phyloP scores from a whole-genome alignment of 2,329 filamentous ascomycete genomes.

The Colletotrichum sp. region DNA sequence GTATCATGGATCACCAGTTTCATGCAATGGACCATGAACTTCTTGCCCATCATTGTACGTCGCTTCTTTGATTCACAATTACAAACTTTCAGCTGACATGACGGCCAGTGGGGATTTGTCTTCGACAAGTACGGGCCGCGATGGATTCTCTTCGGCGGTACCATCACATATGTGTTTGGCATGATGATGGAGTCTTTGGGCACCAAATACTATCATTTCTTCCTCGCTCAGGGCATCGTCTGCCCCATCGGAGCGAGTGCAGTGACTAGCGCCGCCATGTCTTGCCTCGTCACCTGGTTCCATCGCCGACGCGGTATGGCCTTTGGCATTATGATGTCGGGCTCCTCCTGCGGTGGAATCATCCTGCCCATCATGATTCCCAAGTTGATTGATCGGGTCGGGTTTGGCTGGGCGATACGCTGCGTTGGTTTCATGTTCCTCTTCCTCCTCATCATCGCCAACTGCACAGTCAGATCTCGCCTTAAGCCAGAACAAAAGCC shows the following conservation, averaged over 20 bases:
- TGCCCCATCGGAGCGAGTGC: slow-evolving; percentile 45
- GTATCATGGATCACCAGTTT: slow-evolving; percentile 63
- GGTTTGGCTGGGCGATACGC: slow-evolving; percentile 54
- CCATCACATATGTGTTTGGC: slow-evolving; percentile 63
- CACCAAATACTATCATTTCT: slow-evolving; percentile 46
- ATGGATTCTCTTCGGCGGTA: slow-evolving; percentile 59
- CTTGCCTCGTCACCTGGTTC: slow-evolving; percentile 56
- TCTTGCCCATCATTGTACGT: slow-evolving; percentile 49
- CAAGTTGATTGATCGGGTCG: slow-evolving; percentile 52
- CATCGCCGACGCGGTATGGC: slow-evolving; percentile 54
- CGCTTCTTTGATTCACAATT: slow-evolving; percentile 39
- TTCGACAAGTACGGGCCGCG: slow-evolving; percentile 71
- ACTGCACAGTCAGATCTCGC: slow-evolving; percentile 42
- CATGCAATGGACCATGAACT: slow-evolving; percentile 50
- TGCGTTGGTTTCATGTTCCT: slow-evolving; percentile 52
- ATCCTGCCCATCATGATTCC: slow-evolving; percentile 66
- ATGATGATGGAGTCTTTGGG: slow-evolving; percentile 68
- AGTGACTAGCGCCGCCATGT: slow-evolving; percentile 48
- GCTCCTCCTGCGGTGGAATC: slow-evolving; percentile 58
- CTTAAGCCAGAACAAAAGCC: slow-evolving; percentile 49
- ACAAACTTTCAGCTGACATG: not conserved
- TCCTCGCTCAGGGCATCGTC: slow-evolving; percentile 47
- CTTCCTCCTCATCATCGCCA: slow-evolving; percentile 36
- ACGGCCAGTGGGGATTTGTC: slow-evolving; percentile 46
- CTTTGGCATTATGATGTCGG: slow-evolving; percentile 57